Base-by-base conservation (phyloP, 1,284 basidiomycete genomes). In the Stereum hirsutum region DNA sequence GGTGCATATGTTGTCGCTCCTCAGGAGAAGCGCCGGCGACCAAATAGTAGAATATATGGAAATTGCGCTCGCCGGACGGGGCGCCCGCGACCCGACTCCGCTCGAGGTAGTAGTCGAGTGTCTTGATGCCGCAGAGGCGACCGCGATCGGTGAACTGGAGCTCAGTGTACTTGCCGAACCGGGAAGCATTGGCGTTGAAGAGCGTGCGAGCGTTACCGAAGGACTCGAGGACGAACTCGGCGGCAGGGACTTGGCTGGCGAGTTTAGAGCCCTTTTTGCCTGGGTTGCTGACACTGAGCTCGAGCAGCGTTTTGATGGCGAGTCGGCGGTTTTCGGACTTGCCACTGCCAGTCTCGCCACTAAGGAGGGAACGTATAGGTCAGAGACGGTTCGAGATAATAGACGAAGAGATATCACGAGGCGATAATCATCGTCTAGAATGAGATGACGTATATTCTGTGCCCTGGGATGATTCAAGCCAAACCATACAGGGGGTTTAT, bases 1-100 rank as follows among this genome's bases (percentile, higher is more conserved):
- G 75, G 50, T 86, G 84, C 42, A 99, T 76, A 59, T 94, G 89
- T 34, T 84, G 75, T 31, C 89, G 70, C 60, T 98, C 95, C 55
- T 98, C 94, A 0, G 76, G 61, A 0, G 85, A 78, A 1, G 93
- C 90, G 32, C 95, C 95, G 1, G 91, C 84, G 44, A 93, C 78
- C 54, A 98, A 78, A 63, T 96, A 94, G 63, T 97, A 95, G 64
- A 98, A 96, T 38, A 95, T 89, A 62, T 98, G 93, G 63, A 98
- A 99, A 54, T 95, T 97, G 21, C 93, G 79, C 62, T 96, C 91
- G 43, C 90, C 90, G 0, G 78, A 85, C 3, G 84, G 84, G 0
- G 84, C 78, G 32, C 80, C 78, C 4, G 86, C 75, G 15, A 95
- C 89, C 14, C 90, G 78, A 46, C 83, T 86, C 36, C 88, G 77